Evolutionary conservation across 1,139 yeast species (phyloP), one percentile per base, ranked within the genome.

Genomic region (Saccharomyces hybrid): DNA sequence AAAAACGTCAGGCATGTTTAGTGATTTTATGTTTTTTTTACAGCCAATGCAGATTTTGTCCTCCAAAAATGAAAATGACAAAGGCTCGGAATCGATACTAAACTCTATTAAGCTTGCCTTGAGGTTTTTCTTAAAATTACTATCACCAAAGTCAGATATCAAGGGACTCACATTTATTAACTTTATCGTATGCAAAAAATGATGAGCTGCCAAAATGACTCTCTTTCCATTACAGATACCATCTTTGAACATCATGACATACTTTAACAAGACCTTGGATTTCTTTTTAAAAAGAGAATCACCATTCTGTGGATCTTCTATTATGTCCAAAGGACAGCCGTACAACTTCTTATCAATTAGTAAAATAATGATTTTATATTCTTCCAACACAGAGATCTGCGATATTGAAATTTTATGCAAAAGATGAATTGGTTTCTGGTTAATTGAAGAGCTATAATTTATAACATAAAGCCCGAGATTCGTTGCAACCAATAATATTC

Each of bases 21-120:
- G 87, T 63, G 90, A 88, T 71, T 90, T 96, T 73, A 90, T 90
- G 0, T 97, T 97, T 67, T 86, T 88, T 27, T 95, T 84, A 66
- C 97, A 90, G 13, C 97, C 97, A 58, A 90, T 86, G 73, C 96
- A 89, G 57, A 90, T 74, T 64, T 84, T 85, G 8, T 89, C 82
- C 68, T 88, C 86, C 71, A 90, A 75, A 65, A 90, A 90, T 47
- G 95, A 88, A 41, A 90, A 84, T 5, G 95, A 85, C 32, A 89
- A 83, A 6, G 96, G 95, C 61, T 90, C 96, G 9, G 93, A 84
- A 34, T 82, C 81, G 66, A 90, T 87, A 50, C 78, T 76, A 50
- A 89, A 82, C 64, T 90, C 96, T 53, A 80, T 76, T 16, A 79
- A 76, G 50, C 82, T 85, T 58, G 76, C 74, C 64, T 80, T 79